A percentile compares a stretch with the other conserved stretches of the same genome.
These are phyloP conservation scores for Anthracocystis walkeri DNA, from an alignment of 1,284 basidiomycete species.

Conservation along the genomic window DNA sequence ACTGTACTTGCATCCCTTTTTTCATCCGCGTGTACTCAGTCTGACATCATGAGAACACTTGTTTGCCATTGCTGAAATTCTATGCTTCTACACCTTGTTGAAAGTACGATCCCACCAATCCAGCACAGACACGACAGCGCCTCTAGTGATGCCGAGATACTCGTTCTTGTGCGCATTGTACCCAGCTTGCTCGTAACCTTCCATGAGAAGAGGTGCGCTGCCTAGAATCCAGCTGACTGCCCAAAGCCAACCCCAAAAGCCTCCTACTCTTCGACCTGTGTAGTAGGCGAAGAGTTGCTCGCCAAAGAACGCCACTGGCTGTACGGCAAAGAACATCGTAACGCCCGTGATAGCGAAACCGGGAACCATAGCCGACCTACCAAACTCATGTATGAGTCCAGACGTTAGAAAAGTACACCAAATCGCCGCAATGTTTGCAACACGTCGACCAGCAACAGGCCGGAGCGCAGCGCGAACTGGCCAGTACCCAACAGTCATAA, in stretches of 20 bases:
- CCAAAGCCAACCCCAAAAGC: constrained; percentile 41
- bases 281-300: constrained; percentile 24
- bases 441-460: constrained; percentile 8
- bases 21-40: background rate
- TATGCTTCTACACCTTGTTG: constrained; percentile 6
- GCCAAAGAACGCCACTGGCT: constrained; percentile 27
- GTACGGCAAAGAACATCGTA: constrained; percentile 28
- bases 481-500: constrained; percentile 32
- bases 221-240: constrained; percentile 14
- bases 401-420: constrained; percentile 36
- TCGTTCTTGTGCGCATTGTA: constrained; percentile 14
- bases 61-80: background rate
- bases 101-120: constrained; percentile 27
- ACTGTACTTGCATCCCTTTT: constrained; percentile 29
- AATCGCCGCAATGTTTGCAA: constrained; percentile 21
- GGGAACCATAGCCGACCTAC: constrained; percentile 19
- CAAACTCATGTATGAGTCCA: constrained; percentile 39
- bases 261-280: constrained; percentile 20
- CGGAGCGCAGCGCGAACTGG: constrained; percentile 11
- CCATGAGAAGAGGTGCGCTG: constrained; percentile 20
- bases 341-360: constrained; percentile 5
- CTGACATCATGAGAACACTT: background rate
- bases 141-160: constrained; percentile 10
- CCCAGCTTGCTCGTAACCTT: constrained; percentile 15
- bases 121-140: constrained; percentile 12